Evolutionary conservation across 257 asterid genomes (phyloP).

Genomic region (Solanum arcanum): DNA sequence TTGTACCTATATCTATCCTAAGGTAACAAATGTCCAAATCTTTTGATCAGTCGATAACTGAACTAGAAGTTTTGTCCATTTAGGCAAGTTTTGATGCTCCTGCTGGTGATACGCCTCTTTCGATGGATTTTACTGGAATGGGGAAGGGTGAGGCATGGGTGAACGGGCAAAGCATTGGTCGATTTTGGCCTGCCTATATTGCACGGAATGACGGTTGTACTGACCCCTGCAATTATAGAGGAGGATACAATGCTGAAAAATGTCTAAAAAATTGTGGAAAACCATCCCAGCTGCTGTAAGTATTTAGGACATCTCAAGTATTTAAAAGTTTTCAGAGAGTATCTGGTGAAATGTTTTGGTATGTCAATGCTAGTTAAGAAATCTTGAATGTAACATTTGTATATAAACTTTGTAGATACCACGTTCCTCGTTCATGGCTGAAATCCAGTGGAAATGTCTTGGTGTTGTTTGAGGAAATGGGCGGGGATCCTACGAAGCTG

Average conservation of each 20-base stretch:
- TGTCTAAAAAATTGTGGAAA: slow-evolving; percentile 74
- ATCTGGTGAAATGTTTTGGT: not conserved
- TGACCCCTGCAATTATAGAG: slow-evolving; percentile 57
- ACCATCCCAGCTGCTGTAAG: slow-evolving; percentile 80
- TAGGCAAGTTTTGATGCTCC: slow-evolving; percentile 69
- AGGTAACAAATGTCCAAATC: not conserved
- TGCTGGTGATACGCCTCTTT: slow-evolving; percentile 53
- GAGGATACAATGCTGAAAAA: slow-evolving; percentile 42
- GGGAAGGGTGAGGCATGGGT: slow-evolving; percentile 97
- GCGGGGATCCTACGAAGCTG: slow-evolving; percentile 76
- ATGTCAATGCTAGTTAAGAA: not conserved
- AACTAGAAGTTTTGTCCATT: not conserved
- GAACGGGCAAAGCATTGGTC: slow-evolving; percentile 88
- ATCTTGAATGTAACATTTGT: not conserved
- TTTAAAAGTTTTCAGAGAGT: not conserved
- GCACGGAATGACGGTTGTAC: slow-evolving; percentile 49
- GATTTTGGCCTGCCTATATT: slow-evolving; percentile 62
- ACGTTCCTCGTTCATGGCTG: slow-evolving; percentile 88
- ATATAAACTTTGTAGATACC: slow-evolving; percentile 45
- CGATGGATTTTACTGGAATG: slow-evolving; percentile 63
- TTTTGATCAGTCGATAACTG: not conserved
- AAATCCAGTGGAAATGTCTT: slow-evolving; percentile 48
- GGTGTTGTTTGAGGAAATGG: slow-evolving; percentile 72
- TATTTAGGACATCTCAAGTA: not conserved
- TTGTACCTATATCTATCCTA: not conserved